These are phyloP conservation scores for Chlamydomonas sphaeroides DNA, from an alignment of 139 green algal genomes.

Conservation along the genomic window DNA sequence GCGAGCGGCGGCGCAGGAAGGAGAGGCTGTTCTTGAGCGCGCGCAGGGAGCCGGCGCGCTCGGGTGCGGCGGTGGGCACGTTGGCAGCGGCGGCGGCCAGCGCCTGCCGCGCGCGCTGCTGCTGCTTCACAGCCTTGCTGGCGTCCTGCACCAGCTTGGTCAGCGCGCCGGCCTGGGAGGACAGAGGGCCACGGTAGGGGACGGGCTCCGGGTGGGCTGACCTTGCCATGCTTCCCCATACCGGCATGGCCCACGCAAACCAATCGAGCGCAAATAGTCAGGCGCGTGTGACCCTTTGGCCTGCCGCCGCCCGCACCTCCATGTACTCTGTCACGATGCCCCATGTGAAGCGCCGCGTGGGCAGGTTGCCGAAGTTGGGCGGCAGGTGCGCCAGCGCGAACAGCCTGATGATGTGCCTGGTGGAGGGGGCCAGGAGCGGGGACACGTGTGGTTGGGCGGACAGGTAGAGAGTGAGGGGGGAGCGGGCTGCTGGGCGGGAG, in stretches of 20 bases:
- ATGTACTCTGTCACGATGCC: slow-evolving; percentile 31
- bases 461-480: no score
- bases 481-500: no score
- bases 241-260: no score
- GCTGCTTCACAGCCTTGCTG: slow-evolving; percentile 1
- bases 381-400: slow-evolving; percentile 31
- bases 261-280: no score
- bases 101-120: slow-evolving; percentile 21
- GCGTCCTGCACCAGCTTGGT: slow-evolving; percentile 24
- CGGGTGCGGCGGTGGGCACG: not conserved
- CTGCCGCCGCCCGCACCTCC: not conserved
- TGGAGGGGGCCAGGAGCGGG: no score
- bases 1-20: slow-evolving; percentile 26
- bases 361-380: slow-evolving; percentile 16
- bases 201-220: no score
- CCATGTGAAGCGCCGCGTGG: slow-evolving; percentile 36
- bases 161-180: slow-evolving; percentile 17
- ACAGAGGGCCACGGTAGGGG: no score
- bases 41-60: not conserved
- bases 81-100: not conserved
- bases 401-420: slow-evolving; percentile 31
- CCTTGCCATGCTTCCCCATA: no score
- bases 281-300: no score
- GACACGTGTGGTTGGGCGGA: no score
- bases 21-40: slow-evolving; percentile 5